Base-by-base conservation (phyloP, 1,284 basidiomycete species). In the Melampsora larici-populina region DNA sequence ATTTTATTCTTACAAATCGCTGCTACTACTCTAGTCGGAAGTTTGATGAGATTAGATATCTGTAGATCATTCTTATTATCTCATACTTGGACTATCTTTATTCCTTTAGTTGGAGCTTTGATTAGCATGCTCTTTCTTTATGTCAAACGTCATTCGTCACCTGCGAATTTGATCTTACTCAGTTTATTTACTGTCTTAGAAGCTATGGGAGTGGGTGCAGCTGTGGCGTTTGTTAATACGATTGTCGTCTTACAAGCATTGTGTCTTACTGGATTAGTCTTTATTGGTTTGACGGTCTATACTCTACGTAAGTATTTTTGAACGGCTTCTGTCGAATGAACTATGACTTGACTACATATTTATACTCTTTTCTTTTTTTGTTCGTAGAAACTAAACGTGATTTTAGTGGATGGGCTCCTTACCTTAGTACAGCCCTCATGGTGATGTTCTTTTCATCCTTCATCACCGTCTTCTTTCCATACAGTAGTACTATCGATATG, bases 391-490 rank as follows among this genome's bases (percentile, higher is more conserved):
- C 74, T 1, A 76, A 76, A 29, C 74, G 74, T 24, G 74, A 76
- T 26, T 75, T 76, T 60, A 76, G 65, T 63, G 74, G 74, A 49
- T n/a, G 64, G 49, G 74, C 46, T 33, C 51, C 74, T 26, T 76
- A 76, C 43, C 63, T 76, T 65, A 55, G 66, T 31, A 63, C 74
- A 62, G 65, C 66, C 40, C 60, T 76, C 15, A 60, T 76, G 65
- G 74, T 76, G 48, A 68, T 76, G 74, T 68, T 76, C 24, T 76
- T 76, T 33, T 76, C 74, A 51, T 76, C 74, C 31, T 76, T 76
- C 26, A 55, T 76, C 40, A 76, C 74, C 36, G n/a, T 69, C 36
- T 76, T 76, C 66, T 76, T 76, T 58, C 74, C 74, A 46, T 66
- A 68, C 26, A 76, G 74, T 69, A 65, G 58, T 46, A 76, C 74